phyloP scores from a whole-genome alignment of 768 basidiomycete species.

The Artomyces pyxidatus region DNA sequence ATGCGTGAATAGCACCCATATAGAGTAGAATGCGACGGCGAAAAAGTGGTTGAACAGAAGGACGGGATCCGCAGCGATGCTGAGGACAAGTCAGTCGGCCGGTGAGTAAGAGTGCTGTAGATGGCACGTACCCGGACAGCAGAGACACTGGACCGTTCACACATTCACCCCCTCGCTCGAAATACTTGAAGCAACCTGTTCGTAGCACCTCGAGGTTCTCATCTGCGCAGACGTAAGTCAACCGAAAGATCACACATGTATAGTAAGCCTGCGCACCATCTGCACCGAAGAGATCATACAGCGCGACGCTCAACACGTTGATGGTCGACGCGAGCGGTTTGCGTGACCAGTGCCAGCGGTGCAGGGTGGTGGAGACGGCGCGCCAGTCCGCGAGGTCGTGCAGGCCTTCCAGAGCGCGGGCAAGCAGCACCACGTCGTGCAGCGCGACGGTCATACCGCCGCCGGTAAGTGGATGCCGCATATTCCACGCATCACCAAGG shows the following conservation, averaged over 20 bases:
- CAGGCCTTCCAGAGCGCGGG: conserved; percentile 47
- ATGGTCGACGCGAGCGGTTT: conserved; percentile 81
- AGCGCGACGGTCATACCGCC: conserved; percentile 98
- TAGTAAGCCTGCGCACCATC: conserved; percentile 53
- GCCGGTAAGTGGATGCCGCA: conserved; percentile 97
- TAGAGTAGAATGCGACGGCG: conserved; percentile 88
- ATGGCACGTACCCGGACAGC: conserved; percentile 64
- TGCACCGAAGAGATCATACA: conserved; percentile 92
- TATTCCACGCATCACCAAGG: conserved; percentile 95
- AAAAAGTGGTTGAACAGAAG: conserved; percentile 91
- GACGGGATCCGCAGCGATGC: conserved; percentile 71
- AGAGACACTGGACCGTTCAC: conserved; percentile 84
- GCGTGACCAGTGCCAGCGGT: conserved; percentile 78
- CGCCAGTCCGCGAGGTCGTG: conserved; percentile 40
- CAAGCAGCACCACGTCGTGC: conserved; percentile 72
- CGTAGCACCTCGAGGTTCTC: conserved; percentile 55
- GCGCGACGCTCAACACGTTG: conserved; percentile 86
- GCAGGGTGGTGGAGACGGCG: conserved; percentile 41
- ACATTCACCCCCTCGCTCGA: conserved; percentile 87
- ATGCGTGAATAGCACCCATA: conserved; percentile 81
- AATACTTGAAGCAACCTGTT: conserved; percentile 94
- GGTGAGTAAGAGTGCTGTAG: background rate
- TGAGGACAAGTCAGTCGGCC: conserved; percentile 23
- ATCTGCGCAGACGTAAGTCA: conserved; percentile 32
- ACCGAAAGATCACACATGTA: background rate